Evolutionary conservation across 1,284 basidiomycete species (phyloP), one percentile per base, ranked within the genome.

Genomic region (Cryptococcus sp.): DNA sequence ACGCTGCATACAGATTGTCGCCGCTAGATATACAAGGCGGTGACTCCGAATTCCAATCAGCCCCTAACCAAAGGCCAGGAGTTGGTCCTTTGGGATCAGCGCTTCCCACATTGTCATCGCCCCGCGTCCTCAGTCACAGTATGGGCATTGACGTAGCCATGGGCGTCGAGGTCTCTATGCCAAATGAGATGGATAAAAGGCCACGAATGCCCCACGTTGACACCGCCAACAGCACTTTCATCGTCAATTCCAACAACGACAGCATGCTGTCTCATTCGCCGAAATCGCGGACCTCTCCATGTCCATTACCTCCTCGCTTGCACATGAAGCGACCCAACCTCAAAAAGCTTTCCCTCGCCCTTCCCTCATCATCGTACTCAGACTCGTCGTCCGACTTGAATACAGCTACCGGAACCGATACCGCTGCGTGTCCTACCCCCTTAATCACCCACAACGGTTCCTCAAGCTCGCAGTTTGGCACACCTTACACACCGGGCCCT

Each of bases 401-500:
- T 20, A 64, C 64, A 22, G 54, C 64, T 1, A 54, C 61, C 4
- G n/a, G n/a, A n/a, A 59, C 54, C 6, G 44, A 57, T 4, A 41
- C 39, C 10, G 41, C 41, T n/a, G n/a, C 41, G 38, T 54, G 57
- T 29, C 55, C 60, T 22, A 57, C 61, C 0, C 59, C 66, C 3
- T 53, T 52, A 7, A 46, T 43, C n/a, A 54, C 57, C 13, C 23
- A 45, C 5, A n/a, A 49, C 4, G 44, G 46, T 40, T 50, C 47
- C 11, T 50, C 46, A 22, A 49, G 53, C 40, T 57, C 61, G 2
- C 43, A 55, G 20, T 55, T 64, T 51, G 43, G 55, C 39, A 72
- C 69, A 5, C 74, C 74, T 3, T 66, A 53, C 54, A 73, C 74
- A 0, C 69, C 73, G 3, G 72, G 72, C 20, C 68, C 66, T 29